A percentile compares a stretch with the other conserved stretches of the same genome.
phyloP scores from a whole-genome alignment of 345 rosid genomes.

The Erysimum cheiranthoides region DNA sequence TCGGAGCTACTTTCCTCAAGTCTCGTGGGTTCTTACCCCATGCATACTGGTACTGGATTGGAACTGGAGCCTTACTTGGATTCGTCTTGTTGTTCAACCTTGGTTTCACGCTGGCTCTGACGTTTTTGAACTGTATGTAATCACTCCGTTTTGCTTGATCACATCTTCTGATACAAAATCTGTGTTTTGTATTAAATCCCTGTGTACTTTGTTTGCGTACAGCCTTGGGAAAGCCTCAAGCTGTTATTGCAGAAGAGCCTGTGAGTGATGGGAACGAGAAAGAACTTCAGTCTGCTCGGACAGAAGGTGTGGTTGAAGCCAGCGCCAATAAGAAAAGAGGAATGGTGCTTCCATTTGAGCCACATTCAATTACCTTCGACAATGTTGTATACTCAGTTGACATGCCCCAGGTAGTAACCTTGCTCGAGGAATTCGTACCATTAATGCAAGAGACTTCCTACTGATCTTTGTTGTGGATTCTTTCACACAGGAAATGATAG shows the following conservation, averaged over 20 bases:
- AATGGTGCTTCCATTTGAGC: slow-evolving; percentile 83
- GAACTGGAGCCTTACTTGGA: slow-evolving; percentile 71
- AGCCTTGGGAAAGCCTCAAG: slow-evolving; percentile 68
- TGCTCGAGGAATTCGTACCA: slow-evolving; percentile 11
- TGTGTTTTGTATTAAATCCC: background rate
- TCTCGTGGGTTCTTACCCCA: slow-evolving; percentile 71
- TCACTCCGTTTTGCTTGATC: slow-evolving; percentile 14
- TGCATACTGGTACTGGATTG: slow-evolving; percentile 91
- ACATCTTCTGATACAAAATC: slow-evolving; percentile 14
- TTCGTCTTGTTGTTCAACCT: slow-evolving; percentile 65
- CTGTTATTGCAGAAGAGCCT: slow-evolving; percentile 55
- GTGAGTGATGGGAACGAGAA: slow-evolving; percentile 43
- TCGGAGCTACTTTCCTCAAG: slow-evolving; percentile 72
- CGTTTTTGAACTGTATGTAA: slow-evolving; percentile 74
- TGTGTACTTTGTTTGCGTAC: slow-evolving; percentile 38
- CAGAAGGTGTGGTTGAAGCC: slow-evolving; percentile 38
- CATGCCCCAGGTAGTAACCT: slow-evolving; percentile 71
- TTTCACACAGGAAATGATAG: slow-evolving; percentile 52
- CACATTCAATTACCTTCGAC: slow-evolving; percentile 65
- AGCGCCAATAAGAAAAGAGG: slow-evolving; percentile 53
- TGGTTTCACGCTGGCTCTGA: slow-evolving; percentile 69
- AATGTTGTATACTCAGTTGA: slow-evolving; percentile 66
- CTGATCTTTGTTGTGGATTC: slow-evolving; percentile 29
- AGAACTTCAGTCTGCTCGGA: slow-evolving; percentile 37
- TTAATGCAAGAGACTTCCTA: slow-evolving; percentile 11